Percentiles rank a stretch among this genome's conserved stretches.
These are phyloP conservation scores for Cercophora newfieldiana DNA, from an alignment of 495 filamentous ascomycete genomes.

Conservation along the genomic window DNA sequence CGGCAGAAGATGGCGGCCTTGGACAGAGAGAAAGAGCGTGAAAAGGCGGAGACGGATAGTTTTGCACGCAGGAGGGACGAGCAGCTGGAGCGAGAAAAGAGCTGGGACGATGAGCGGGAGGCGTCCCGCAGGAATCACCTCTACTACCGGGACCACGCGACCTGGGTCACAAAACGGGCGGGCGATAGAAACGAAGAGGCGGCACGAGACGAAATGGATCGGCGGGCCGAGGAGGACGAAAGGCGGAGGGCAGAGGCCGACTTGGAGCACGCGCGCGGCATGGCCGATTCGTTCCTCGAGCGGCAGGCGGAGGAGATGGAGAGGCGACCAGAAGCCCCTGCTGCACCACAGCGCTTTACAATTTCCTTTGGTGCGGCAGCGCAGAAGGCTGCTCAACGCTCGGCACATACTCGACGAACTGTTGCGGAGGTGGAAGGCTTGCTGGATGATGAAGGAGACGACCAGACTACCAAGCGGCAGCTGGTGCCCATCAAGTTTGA, in stretches of 20 bases:
- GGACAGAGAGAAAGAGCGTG: slow-evolving; percentile 76
- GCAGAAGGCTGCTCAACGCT: slow-evolving; percentile 70
- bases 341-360: slow-evolving; percentile 85
- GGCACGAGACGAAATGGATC: slow-evolving; percentile 77
- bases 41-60: slow-evolving; percentile 71
- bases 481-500: slow-evolving; percentile 95
- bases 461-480: slow-evolving; percentile 67
- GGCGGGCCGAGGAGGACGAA: slow-evolving; percentile 74
- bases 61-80: slow-evolving; percentile 54
- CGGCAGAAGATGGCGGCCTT: slow-evolving; percentile 78
- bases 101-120: slow-evolving; percentile 91
- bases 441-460: slow-evolving; percentile 90
- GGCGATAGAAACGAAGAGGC: slow-evolving; percentile 70
- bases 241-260: slow-evolving; percentile 65
- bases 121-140: slow-evolving; percentile 68
- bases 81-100: slow-evolving; percentile 68
- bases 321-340: slow-evolving; percentile 53
- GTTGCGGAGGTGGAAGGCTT: slow-evolving; percentile 92
- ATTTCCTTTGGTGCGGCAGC: slow-evolving; percentile 88
- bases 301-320: slow-evolving; percentile 85
- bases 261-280: slow-evolving; percentile 74
- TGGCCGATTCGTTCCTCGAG: slow-evolving; percentile 93
- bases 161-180: slow-evolving; percentile 82
- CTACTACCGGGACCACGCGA: slow-evolving; percentile 82
- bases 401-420: slow-evolving; percentile 68